phyloP scores from a whole-genome alignment of 169 alveolate genomes.

The Theileria sp. region DNA sequence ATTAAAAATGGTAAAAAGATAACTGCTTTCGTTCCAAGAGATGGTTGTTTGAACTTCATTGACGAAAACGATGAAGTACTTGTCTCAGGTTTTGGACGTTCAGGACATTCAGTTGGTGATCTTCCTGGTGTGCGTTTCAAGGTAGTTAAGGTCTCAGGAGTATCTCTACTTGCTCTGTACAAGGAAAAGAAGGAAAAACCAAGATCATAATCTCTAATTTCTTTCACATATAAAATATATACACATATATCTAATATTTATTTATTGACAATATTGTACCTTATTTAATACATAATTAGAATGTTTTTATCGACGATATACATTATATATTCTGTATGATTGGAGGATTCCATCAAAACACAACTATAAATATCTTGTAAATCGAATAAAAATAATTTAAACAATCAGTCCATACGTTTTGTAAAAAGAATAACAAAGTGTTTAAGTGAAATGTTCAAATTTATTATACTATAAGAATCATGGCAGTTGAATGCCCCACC shows the following conservation, averaged over 20 bases:
- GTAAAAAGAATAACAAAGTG: background rate
- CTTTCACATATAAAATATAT: slow-evolving; percentile 1
- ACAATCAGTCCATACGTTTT: background rate
- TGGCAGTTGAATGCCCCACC: background rate
- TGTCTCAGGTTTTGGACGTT: slow-evolving; percentile 99
- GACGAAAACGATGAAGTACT: slow-evolving; percentile 99
- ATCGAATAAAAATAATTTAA: background rate
- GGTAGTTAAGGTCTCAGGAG: slow-evolving; percentile 97
- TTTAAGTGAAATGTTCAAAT: background rate
- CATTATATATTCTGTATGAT: background rate
- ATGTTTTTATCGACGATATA: background rate
- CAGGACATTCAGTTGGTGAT: slow-evolving; percentile 99
- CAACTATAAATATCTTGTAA: background rate
- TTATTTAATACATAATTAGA: background rate
- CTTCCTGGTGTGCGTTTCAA: slow-evolving; percentile 99
- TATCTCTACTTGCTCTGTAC: slow-evolving; percentile 93
- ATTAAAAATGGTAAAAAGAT: slow-evolving; percentile 98
- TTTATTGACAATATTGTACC: background rate
- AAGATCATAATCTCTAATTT: slow-evolving; percentile 78
- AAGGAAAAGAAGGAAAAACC: slow-evolving; percentile 97
- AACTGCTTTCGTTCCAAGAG: slow-evolving; percentile 99
- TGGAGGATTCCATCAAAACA: background rate
- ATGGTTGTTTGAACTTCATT: slow-evolving; percentile 97
- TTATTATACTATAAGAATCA: no score
- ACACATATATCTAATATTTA: slow-evolving; percentile 2